Conservation (phyloP, 768 basidiomycete species). For the Boletus eberwhitei region DNA sequence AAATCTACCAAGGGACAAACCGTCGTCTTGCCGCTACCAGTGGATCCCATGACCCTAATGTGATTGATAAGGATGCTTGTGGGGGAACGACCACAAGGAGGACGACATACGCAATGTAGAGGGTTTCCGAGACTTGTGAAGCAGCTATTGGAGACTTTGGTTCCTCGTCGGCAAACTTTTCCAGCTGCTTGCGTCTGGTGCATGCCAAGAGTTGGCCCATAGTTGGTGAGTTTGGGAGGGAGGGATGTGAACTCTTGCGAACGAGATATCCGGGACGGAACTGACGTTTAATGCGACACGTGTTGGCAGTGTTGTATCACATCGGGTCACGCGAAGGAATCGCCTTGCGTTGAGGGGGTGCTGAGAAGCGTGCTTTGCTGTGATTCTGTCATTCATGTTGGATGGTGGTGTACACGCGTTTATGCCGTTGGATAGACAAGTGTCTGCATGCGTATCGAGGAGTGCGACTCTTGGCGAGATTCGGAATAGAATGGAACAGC, state of each 20-base stretch:
- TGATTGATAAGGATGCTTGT: conserved; percentile 23
- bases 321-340: conserved; percentile 24
- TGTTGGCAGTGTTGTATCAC: conserved; percentile 29
- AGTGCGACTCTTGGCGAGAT: conserved; percentile 9
- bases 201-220: conserved; percentile 31
- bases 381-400: conserved; percentile 18
- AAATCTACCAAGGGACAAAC: conserved; percentile 15
- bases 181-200: conserved; percentile 24
- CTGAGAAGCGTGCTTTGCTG: conserved; percentile 25
- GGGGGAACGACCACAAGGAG: not conserved
- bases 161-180: conserved; percentile 26
- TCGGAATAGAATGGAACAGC: conserved; percentile 9
- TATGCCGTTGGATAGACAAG: conserved; percentile 9
- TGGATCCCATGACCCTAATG: conserved; percentile 33
- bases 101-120: conserved; percentile 28
- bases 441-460: not conserved
- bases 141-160: conserved; percentile 16
- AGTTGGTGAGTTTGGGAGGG: conserved; percentile 16
- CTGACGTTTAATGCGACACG: conserved; percentile 28
- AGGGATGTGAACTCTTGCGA: conserved; percentile 10
- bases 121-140: conserved; percentile 22
- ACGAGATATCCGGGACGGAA: conserved; percentile 27
- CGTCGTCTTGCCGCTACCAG: conserved; percentile 36
- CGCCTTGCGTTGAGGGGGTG: conserved; percentile 27
- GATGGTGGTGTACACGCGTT: conserved; percentile 17